Percentiles rank a stretch among this genome's conserved stretches.
Evolutionary conservation across 352 stramenopile genomes (phyloP).

Genomic region (Pythium aquatile): DNA sequence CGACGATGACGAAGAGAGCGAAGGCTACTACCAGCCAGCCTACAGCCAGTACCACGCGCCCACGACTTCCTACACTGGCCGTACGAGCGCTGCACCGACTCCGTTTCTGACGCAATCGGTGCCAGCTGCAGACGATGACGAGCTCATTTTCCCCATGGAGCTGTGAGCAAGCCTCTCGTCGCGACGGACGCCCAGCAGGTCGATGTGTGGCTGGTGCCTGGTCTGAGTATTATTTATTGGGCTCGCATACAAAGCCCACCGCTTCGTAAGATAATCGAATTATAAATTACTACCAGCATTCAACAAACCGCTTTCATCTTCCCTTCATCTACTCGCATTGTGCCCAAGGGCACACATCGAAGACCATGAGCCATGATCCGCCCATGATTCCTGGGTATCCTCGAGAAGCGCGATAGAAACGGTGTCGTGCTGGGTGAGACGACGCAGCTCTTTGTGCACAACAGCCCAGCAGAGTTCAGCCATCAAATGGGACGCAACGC

Average conservation of each 20-base stretch:
- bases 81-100: conserved; percentile 1
- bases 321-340: not conserved
- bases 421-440: too few species aligned
- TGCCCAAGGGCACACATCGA: too few species aligned
- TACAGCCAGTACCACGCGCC: conserved; percentile 28
- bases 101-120: not conserved
- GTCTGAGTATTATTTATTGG: conserved; percentile 5
- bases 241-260: not conserved
- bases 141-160: conserved; percentile 28
- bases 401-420: too few species aligned
- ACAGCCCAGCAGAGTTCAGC: too few species aligned
- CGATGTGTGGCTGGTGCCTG: not conserved
- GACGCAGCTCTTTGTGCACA: too few species aligned
- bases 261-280: conserved; percentile 10
- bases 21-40: conserved; percentile 23
- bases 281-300: conserved; percentile 5
- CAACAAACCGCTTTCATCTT: not conserved
- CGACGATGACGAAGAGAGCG: conserved; percentile 10
- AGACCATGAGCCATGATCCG: too few species aligned
- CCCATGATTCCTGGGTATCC: too few species aligned
- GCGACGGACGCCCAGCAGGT: not conserved
- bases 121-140: conserved; percentile 12
- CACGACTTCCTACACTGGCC: conserved; percentile 19
- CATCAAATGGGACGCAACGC: too few species aligned
- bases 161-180: conserved; percentile 3